Conservation (phyloP, 2,329 filamentous ascomycete genomes). For the Myriosclerotinia curreyana region DNA sequence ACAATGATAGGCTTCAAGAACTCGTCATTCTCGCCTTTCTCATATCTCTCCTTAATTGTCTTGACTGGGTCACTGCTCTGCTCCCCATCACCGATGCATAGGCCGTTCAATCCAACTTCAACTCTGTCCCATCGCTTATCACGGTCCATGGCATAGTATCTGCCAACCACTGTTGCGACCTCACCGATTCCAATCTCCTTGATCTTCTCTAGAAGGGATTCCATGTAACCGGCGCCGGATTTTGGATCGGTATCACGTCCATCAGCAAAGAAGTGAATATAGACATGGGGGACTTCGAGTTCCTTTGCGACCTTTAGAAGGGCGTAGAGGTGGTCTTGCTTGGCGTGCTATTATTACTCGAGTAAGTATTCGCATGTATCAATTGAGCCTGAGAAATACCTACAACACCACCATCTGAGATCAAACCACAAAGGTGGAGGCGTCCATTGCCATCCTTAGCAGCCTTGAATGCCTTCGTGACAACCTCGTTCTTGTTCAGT, state of each 20-base stretch:
- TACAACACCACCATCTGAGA: slow-evolving; percentile 91
- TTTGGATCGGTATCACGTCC: slow-evolving; percentile 98
- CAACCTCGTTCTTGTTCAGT: slow-evolving; percentile 39
- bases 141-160: slow-evolving; percentile 99
- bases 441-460: slow-evolving; percentile 88
- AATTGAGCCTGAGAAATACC: slow-evolving; percentile 36
- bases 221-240: slow-evolving; percentile 82
- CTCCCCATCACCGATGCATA: slow-evolving; percentile 85
- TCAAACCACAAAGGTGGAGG: slow-evolving; percentile 85
- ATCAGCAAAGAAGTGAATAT: slow-evolving; percentile 98
- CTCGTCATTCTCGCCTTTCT: slow-evolving; percentile 87
- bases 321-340: slow-evolving; percentile 88
- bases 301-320: slow-evolving; percentile 89
- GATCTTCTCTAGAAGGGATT: slow-evolving; percentile 75
- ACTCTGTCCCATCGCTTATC: slow-evolving; percentile 99
- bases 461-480: slow-evolving; percentile 62
- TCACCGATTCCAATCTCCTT: slow-evolving; percentile 84
- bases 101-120: slow-evolving; percentile 79
- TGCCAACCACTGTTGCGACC: slow-evolving; percentile 87
- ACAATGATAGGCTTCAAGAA: slow-evolving; percentile 98
- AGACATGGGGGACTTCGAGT: slow-evolving; percentile 82
- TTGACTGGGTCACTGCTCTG: slow-evolving; percentile 78
- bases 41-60: slow-evolving; percentile 84
- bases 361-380: slow-evolving; percentile 24
- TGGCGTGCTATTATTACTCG: slow-evolving; percentile 63